A percentile compares a stretch with the other conserved stretches of the same genome.
phyloP scores from a whole-genome alignment of 495 filamentous ascomycete species.

The Hamigera avellanea region DNA sequence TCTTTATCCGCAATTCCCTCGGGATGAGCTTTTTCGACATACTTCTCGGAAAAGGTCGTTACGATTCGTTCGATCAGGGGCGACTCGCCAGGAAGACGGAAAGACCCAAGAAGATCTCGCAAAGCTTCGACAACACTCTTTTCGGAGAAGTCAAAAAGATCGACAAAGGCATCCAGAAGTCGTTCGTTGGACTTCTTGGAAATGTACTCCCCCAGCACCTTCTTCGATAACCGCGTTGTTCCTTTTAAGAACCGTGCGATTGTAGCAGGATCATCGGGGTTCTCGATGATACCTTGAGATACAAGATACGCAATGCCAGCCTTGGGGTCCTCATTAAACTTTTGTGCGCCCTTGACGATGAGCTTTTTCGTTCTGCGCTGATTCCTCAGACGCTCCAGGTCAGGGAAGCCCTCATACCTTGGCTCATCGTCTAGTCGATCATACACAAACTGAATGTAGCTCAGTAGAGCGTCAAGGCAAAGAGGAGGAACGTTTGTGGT shows the following conservation, averaged over 20 bases:
- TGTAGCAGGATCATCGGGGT: conserved; percentile 55
- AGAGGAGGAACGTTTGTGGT: conserved; percentile 95
- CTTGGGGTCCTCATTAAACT: conserved; percentile 94
- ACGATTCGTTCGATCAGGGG: conserved; percentile 89
- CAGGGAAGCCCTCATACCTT: conserved; percentile 52
- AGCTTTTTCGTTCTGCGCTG: conserved; percentile 71
- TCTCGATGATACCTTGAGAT: conserved; percentile 70
- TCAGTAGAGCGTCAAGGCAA: conserved; percentile 82
- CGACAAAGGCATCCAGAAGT: conserved; percentile 73
- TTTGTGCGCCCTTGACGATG: conserved; percentile 76
- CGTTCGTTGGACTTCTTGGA: conserved; percentile 78
- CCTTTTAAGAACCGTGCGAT: conserved; percentile 77
- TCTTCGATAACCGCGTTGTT: conserved; percentile 81
- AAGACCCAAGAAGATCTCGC: conserved; percentile 76
- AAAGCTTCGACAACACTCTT: conserved; percentile 86
- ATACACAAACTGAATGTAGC: conserved; percentile 82
- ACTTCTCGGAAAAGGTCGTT: conserved; percentile 74
- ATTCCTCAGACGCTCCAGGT: conserved; percentile 48
- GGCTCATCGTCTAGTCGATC: conserved; percentile 71
- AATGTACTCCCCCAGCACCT: conserved; percentile 78
- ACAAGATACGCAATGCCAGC: conserved; percentile 77
- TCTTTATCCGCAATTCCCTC: conserved; percentile 78
- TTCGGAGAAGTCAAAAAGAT: conserved; percentile 72
- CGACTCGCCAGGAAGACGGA: conserved; percentile 89
- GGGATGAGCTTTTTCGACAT: conserved; percentile 59